A percentile compares a stretch with the other conserved stretches of the same genome.
Evolutionary conservation across 1,284 basidiomycete species (phyloP).

Genomic region (Mrakiaceae sp.): DNA sequence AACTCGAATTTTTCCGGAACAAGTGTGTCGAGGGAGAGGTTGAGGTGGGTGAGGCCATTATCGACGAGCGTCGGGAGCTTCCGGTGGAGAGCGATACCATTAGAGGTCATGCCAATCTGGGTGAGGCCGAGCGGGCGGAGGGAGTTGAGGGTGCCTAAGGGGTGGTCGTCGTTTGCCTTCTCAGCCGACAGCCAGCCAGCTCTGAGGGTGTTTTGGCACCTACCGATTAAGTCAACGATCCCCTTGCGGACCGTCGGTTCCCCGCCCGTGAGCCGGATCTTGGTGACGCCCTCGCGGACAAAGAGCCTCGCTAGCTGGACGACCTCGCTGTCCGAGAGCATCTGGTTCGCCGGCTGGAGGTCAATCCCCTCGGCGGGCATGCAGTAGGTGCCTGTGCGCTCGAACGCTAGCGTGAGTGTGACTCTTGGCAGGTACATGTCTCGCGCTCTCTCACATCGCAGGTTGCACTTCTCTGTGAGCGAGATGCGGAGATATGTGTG

Average conservation of each 20-base stretch:
- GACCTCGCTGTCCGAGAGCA: conserved; percentile 66
- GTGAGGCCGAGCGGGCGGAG: conserved; percentile 51
- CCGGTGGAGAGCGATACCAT: conserved; percentile 64
- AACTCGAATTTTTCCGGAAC: conserved; percentile 79
- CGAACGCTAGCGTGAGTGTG: conserved; percentile 75
- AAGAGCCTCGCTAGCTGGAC: conserved; percentile 63
- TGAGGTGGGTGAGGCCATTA: conserved; percentile 69
- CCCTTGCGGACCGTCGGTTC: conserved; percentile 76
- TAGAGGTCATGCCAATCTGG: conserved; percentile 76
- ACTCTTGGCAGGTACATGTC: conserved; percentile 54
- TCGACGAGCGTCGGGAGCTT: conserved; percentile 54
- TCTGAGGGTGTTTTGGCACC: conserved; percentile 21
- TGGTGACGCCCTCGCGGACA: conserved; percentile 67
- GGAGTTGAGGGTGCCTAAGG: conserved; percentile 37
- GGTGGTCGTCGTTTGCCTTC: no score
- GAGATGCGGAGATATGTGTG: conserved; percentile 79
- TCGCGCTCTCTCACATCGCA: conserved; percentile 43
- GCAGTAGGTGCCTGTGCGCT: conserved; percentile 77
- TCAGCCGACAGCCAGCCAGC: conserved; percentile 9
- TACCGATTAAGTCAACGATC: conserved; percentile 60
- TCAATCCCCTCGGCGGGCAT: conserved; percentile 75
- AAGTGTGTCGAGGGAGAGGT: conserved; percentile 73
- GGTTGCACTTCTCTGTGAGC: conserved; percentile 73
- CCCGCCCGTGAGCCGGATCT: conserved; percentile 77
- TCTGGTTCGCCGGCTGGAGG: conserved; percentile 54